Conservation (phyloP, 2,329 filamentous ascomycete genomes). For the Lasiodiplodia citricola region DNA sequence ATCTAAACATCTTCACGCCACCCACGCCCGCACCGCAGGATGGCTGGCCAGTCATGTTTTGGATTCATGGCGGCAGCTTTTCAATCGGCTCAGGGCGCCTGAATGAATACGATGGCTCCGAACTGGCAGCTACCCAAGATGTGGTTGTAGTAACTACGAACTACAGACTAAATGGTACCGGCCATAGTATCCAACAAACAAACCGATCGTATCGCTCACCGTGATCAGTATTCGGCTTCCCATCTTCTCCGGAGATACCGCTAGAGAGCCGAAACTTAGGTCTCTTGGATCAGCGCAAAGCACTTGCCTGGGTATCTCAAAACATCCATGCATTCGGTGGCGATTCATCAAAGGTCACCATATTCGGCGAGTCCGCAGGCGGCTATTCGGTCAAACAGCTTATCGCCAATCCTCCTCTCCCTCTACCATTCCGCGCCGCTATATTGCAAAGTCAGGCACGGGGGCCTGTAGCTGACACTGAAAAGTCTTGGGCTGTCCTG, state of each 20-base stretch:
- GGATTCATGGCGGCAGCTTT: conserved; percentile 62
- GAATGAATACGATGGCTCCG: conserved; percentile 66
- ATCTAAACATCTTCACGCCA: conserved; percentile 65
- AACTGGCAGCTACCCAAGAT: conserved; percentile 56
- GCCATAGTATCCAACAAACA: conserved; percentile 63
- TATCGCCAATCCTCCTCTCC: background rate
- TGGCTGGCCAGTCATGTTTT: conserved; percentile 58
- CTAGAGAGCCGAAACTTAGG: conserved; percentile 55
- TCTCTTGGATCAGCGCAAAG: conserved; percentile 53
- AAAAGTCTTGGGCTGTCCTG: conserved; percentile 41
- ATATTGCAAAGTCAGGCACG: conserved; percentile 48
- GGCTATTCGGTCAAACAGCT: conserved; percentile 48
- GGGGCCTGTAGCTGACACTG: background rate
- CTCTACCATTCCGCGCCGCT: conserved; percentile 47
- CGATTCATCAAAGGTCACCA: conserved; percentile 45
- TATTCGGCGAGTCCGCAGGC: conserved; percentile 54
- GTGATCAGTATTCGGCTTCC: background rate
- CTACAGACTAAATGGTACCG: conserved; percentile 72
- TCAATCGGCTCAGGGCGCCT: conserved; percentile 51
- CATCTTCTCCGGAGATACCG: conserved; percentile 35
- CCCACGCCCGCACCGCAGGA: conserved; percentile 46
- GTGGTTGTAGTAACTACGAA: conserved; percentile 79
- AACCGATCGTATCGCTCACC: conserved; percentile 53
- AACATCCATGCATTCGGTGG: conserved; percentile 53
- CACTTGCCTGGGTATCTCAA: conserved; percentile 52